Evolutionary conservation across 2,329 filamentous ascomycete species (phyloP).

Genomic region (Colletotrichum acutatum): DNA sequence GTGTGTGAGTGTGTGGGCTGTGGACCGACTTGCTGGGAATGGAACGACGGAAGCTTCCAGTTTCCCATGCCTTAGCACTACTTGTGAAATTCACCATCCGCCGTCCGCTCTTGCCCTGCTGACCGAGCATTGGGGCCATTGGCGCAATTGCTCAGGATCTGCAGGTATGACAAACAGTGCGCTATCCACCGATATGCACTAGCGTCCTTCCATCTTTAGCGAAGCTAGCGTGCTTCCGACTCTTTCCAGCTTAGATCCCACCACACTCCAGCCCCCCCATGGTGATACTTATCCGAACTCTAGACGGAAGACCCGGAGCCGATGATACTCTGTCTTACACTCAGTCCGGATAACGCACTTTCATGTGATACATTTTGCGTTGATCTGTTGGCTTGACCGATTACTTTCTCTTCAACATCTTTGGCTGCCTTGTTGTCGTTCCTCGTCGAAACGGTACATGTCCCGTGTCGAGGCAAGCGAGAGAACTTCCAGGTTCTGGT

Average conservation of each 20-base stretch:
- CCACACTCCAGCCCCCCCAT: neutral
- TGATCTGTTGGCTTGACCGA: neutral
- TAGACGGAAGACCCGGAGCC: neutral
- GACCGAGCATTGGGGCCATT: constrained; percentile 25
- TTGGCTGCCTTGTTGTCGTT: neutral
- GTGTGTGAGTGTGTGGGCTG: neutral
- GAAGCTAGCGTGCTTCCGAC: neutral
- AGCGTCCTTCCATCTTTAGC: constrained; percentile 20
- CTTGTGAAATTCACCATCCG: neutral
- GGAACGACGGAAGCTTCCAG: constrained; percentile 35
- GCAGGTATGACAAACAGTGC: constrained; percentile 35
- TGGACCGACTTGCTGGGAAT: neutral
- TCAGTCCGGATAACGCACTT: neutral
- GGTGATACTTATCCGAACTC: neutral
- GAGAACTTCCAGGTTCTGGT: neutral
- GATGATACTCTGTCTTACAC: neutral
- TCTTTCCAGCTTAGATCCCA: neutral
- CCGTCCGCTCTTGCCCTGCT: constrained; percentile 13
- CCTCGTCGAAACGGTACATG: neutral
- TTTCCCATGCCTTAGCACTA: constrained; percentile 1
- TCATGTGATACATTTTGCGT: too few relatives aligned
- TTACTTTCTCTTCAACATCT: neutral
- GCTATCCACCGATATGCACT: constrained; percentile 8
- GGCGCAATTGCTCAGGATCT: constrained; percentile 23
- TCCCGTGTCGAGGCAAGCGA: neutral